A percentile compares a stretch with the other conserved stretches of the same genome.
Conservation (phyloP, 768 basidiomycete genomes). For the Lanmaoa pseudosensibilis region DNA sequence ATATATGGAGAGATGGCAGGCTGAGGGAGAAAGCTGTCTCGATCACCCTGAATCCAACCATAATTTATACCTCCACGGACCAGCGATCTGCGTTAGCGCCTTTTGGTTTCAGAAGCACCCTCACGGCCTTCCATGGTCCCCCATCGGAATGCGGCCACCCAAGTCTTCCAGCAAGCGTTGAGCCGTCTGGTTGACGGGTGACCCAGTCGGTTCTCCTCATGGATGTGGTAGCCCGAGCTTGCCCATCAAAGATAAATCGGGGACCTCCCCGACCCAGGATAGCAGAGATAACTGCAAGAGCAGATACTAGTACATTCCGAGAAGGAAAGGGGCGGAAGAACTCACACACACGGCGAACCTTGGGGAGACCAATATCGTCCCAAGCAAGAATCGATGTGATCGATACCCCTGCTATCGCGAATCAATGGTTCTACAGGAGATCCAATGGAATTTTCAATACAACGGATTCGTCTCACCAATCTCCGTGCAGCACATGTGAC, state of each 20-base stretch:
- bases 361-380: too few relatives aligned
- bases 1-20: too few relatives aligned
- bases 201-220: background rate
- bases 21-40: background rate
- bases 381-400: background rate
- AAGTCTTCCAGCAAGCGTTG: background rate
- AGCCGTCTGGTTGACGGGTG: background rate
- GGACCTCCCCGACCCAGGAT: background rate
- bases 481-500: too few relatives aligned
- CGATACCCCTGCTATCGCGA: background rate
- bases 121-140: background rate
- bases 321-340: background rate
- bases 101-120: background rate
- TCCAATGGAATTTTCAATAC: background rate
- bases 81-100: too few relatives aligned
- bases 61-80: background rate
- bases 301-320: background rate
- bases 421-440: background rate
- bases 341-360: background rate
- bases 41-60: too few relatives aligned
- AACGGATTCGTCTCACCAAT: background rate
- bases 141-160: background rate
- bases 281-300: background rate
- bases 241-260: background rate
- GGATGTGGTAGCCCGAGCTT: background rate